A percentile compares a stretch with the other conserved stretches of the same genome.
phyloP scores from a whole-genome alignment of 2,329 filamentous ascomycete genomes.

The Drechmeria coniospora region DNA sequence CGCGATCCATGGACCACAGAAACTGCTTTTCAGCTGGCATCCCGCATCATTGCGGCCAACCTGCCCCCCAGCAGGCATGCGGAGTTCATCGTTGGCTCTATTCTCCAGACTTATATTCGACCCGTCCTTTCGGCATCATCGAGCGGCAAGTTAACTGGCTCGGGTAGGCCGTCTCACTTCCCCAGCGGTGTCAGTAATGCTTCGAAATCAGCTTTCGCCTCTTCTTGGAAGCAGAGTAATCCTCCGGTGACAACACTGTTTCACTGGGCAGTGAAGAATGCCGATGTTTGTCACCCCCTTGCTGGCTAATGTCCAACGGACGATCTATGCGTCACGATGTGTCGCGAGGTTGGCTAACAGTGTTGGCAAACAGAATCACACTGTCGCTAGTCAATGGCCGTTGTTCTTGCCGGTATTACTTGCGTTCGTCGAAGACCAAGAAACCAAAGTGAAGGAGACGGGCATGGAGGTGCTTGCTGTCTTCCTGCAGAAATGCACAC shows the following conservation, averaged over 20 bases:
- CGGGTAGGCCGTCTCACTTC: conserved; percentile 15
- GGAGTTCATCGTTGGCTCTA: conserved; percentile 33
- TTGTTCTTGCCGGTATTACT: conserved; percentile 55
- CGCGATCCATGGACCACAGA: conserved; percentile 23
- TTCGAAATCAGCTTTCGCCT: neutral
- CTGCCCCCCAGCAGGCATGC: conserved; percentile 6
- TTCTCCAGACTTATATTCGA: conserved; percentile 49
- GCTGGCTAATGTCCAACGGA: neutral
- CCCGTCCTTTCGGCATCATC: conserved; percentile 47
- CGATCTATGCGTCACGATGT: neutral
- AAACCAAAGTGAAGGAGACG: conserved; percentile 32
- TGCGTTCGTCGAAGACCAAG: conserved; percentile 49
- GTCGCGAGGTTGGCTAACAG: conserved; percentile 3
- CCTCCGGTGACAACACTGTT: conserved; percentile 1
- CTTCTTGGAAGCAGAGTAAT: conserved; percentile 1
- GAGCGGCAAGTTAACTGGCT: conserved; percentile 22
- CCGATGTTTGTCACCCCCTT: conserved; percentile 2
- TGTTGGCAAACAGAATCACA: conserved; percentile 1
- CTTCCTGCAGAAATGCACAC: conserved; percentile 41
- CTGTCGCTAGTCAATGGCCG: conserved; percentile 38
- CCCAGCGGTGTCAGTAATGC: conserved; percentile 1
- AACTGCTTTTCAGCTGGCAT: conserved; percentile 14
- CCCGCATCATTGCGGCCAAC: conserved; percentile 14
- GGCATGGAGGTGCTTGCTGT: conserved; percentile 38
- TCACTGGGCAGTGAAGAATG: conserved; percentile 4